These are phyloP conservation scores for Daldinia caldariorum DNA, from an alignment of 495 filamentous ascomycete species.

Conservation along the genomic window DNA sequence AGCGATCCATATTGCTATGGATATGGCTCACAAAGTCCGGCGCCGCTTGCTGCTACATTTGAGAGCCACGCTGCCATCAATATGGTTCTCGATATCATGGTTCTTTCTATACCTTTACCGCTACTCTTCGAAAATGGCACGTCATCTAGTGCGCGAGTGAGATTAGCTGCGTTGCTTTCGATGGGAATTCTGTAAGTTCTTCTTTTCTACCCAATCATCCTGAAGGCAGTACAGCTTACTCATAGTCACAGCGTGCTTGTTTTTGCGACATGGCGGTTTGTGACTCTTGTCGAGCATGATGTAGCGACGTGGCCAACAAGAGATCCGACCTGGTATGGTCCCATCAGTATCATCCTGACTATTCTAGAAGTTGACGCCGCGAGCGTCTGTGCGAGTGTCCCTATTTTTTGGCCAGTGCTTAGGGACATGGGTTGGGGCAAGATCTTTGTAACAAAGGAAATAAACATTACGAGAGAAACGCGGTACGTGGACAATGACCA, in stretches of 20 bases:
- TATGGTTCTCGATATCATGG: conserved; percentile 47
- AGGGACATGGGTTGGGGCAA: conserved; percentile 32
- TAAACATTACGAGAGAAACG: conserved; percentile 48
- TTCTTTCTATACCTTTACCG: conserved; percentile 48
- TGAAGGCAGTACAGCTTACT: not conserved
- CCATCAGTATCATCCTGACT: conserved; percentile 47
- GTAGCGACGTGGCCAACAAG: conserved; percentile 44
- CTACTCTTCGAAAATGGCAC: conserved; percentile 46
- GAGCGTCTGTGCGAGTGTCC: conserved; percentile 51
- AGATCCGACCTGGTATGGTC: conserved; percentile 51
- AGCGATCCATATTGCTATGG: conserved; percentile 37
- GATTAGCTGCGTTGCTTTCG: conserved; percentile 43
- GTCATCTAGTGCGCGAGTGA: conserved; percentile 27
- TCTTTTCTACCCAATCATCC: not conserved
- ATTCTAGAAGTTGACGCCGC: conserved; percentile 47
- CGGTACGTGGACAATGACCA: conserved; percentile 39
- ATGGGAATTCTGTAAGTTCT: conserved; percentile 47
- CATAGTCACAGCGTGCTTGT: conserved; percentile 41
- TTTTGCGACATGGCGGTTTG: conserved; percentile 49
- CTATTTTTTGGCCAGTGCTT: conserved; percentile 48
- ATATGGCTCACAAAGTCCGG: conserved; percentile 41
- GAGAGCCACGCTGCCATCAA: conserved; percentile 48
- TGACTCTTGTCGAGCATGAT: conserved; percentile 44
- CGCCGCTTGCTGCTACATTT: conserved; percentile 44
- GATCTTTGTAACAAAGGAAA: conserved; percentile 48